These are phyloP conservation scores for Paragyromitra xinjiangensis DNA, from an alignment of 495 filamentous ascomycete genomes.

Conservation along the genomic window DNA sequence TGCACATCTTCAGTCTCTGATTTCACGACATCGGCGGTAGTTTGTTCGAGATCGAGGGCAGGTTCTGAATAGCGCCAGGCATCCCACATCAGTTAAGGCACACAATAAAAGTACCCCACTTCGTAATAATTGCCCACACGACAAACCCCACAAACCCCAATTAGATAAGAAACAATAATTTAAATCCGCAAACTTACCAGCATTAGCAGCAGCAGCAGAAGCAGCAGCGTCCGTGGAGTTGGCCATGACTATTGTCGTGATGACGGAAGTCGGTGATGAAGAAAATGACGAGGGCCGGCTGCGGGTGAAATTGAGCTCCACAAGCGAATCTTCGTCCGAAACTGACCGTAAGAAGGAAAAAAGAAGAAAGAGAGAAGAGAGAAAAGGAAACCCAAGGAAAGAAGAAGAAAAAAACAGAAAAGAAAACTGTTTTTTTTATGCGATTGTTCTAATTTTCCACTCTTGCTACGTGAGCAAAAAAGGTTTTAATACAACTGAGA, in stretches of 20 bases:
- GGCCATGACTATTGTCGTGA: constrained; percentile 45
- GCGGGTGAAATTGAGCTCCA: constrained; percentile 5
- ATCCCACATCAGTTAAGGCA: constrained; percentile 25
- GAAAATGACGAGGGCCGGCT: constrained; percentile 2
- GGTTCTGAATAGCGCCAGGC: constrained; percentile 33
- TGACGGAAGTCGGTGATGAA: not conserved
- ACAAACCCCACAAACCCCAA: not conserved
- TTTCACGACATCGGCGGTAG: constrained; percentile 58
- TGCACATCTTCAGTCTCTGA: constrained; percentile 31
- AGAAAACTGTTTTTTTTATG: not conserved
- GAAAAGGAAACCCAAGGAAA: not conserved
- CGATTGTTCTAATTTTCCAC: not conserved
- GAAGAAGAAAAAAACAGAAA: constrained; percentile 1
- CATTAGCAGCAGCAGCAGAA: constrained; percentile 61
- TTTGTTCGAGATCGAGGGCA: constrained; percentile 40
- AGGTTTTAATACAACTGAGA: not conserved
- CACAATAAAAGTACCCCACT: constrained; percentile 12
- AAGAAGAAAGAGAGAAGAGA: constrained; percentile 3
- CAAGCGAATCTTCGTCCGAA: not conserved
- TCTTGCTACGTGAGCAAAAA: not conserved
- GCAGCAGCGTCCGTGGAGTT: constrained; percentile 61
- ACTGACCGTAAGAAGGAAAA: not conserved
- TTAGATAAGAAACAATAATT: not conserved
- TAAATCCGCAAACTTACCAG: constrained; percentile 53
- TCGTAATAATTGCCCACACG: not conserved